These are phyloP conservation scores for Taphrina populina DNA, from an alignment of 1,139 yeast species.

Conservation along the genomic window DNA sequence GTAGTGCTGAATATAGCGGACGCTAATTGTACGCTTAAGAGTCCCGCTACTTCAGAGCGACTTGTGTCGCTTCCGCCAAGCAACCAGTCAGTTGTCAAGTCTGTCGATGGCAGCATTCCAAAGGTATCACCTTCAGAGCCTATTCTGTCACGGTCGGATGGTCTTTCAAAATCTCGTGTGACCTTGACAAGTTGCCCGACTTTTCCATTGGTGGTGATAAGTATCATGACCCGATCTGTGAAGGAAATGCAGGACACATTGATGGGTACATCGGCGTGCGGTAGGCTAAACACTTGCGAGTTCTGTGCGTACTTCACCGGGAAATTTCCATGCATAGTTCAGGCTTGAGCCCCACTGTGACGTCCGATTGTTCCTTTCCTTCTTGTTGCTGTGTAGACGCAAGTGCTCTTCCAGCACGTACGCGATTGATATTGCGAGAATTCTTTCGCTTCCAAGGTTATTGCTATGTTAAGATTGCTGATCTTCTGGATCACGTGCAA, in stretches of 20 bases:
- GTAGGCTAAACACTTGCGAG: neutral
- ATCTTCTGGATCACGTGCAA: too few species aligned
- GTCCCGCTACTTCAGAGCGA: conserved; percentile 2
- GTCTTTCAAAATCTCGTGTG: neutral
- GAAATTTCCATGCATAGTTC: too few species aligned
- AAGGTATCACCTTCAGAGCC: too few species aligned
- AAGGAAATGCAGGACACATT: neutral
- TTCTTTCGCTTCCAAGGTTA: too few species aligned
- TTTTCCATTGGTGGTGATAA: neutral
- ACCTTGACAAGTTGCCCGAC: conserved; percentile 2
- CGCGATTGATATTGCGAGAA: too few species aligned
- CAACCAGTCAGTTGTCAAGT: neutral
- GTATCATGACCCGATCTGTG: neutral
- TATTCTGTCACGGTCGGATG: too few species aligned
- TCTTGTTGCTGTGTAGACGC: too few species aligned
- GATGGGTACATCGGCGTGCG: neutral
- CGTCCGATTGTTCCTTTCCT: too few species aligned
- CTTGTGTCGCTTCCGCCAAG: conserved; percentile 1
- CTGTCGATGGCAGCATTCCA: conserved; percentile 7
- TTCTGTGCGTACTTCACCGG: conserved; percentile 8
- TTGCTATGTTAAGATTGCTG: too few species aligned
- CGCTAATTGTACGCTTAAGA: conserved; percentile 6
- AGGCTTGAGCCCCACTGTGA: too few species aligned
- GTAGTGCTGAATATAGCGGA: neutral
- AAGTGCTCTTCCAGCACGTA: too few species aligned